A percentile compares a stretch with the other conserved stretches of the same genome.
phyloP scores from a whole-genome alignment of 2,329 filamentous ascomycete species.

The Didymella pomorum region DNA sequence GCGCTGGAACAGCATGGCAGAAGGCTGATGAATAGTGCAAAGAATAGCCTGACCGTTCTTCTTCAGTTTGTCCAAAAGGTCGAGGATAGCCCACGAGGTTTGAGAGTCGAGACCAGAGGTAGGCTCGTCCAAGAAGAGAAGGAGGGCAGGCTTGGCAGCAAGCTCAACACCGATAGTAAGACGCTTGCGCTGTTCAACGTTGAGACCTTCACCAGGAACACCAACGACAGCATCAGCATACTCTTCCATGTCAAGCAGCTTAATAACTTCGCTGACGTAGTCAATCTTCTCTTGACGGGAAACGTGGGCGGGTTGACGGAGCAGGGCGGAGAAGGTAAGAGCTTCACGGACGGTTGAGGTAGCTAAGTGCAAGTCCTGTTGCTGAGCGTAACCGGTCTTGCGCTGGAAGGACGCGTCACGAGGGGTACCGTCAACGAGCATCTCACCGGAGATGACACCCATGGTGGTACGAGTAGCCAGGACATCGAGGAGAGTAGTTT shows the following conservation, averaged over 20 bases:
- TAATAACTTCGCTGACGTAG: conserved; percentile 91
- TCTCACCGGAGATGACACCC: conserved; percentile 87
- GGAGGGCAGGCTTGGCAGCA: conserved; percentile 85
- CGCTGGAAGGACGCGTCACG: conserved; percentile 86
- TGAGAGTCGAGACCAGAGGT: conserved; percentile 94
- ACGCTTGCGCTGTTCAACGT: conserved; percentile 72
- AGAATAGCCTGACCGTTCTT: conserved; percentile 84
- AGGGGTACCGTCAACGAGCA: conserved; percentile 79
- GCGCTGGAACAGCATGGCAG: conserved; percentile 90
- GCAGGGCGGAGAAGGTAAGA: conserved; percentile 82
- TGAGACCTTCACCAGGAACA: conserved; percentile 82
- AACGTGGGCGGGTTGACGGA: conserved; percentile 82
- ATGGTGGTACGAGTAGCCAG: conserved; percentile 86
- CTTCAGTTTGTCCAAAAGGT: conserved; percentile 87
- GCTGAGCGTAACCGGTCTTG: conserved; percentile 90
- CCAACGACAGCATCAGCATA: conserved; percentile 92
- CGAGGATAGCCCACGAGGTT: conserved; percentile 90
- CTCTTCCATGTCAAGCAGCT: conserved; percentile 86
- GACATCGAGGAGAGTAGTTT: conserved; percentile 88
- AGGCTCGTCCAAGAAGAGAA: conserved; percentile 93
- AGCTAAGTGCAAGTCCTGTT: conserved; percentile 87
- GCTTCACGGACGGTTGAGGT: conserved; percentile 90
- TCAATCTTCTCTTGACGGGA: conserved; percentile 78
- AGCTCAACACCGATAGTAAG: conserved; percentile 96
- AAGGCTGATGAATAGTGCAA: conserved; percentile 98